Evolutionary conservation across 1,139 yeast genomes (phyloP).

Genomic region (Pichia inconspicua): DNA sequence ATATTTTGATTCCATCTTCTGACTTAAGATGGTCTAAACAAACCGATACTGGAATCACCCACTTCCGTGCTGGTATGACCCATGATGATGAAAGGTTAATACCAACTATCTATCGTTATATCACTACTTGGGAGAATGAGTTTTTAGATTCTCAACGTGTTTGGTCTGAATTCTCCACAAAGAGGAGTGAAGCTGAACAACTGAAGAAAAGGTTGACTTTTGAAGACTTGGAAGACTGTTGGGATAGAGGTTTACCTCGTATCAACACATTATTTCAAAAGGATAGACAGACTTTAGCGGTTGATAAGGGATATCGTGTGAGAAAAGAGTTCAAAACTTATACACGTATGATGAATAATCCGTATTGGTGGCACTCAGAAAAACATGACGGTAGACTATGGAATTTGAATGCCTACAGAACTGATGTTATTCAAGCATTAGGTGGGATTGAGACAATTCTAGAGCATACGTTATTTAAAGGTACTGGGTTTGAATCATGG

Average conservation of each 20-base stretch:
- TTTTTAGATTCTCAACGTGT: constrained; percentile 90
- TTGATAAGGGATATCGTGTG: constrained; percentile 88
- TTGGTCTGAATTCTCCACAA: constrained; percentile 95
- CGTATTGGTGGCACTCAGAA: constrained; percentile 95
- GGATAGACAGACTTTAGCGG: constrained; percentile 89
- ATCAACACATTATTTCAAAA: constrained; percentile 92
- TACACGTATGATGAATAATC: constrained; percentile 64
- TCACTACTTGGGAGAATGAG: constrained; percentile 96
- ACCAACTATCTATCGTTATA: constrained; percentile 88
- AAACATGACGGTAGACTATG: constrained; percentile 95
- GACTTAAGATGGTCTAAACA: constrained; percentile 89
- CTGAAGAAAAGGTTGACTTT: constrained; percentile 81
- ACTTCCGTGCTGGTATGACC: constrained; percentile 90
- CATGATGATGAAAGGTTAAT: constrained; percentile 70
- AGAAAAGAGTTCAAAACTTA: constrained; percentile 74
- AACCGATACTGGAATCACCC: constrained; percentile 91
- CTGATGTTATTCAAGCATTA: constrained; percentile 93
- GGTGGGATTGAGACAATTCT: constrained; percentile 96
- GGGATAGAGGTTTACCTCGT: constrained; percentile 97
- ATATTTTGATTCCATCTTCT: constrained; percentile 86
- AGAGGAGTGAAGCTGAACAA: constrained; percentile 79
- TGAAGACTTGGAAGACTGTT: constrained; percentile 87
- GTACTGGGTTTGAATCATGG: constrained; percentile 97
- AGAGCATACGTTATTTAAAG: constrained; percentile 91
- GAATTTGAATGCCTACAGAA: constrained; percentile 87